Conservation (phyloP, 345 rosid species). For the Trapa bicornis region DNA sequence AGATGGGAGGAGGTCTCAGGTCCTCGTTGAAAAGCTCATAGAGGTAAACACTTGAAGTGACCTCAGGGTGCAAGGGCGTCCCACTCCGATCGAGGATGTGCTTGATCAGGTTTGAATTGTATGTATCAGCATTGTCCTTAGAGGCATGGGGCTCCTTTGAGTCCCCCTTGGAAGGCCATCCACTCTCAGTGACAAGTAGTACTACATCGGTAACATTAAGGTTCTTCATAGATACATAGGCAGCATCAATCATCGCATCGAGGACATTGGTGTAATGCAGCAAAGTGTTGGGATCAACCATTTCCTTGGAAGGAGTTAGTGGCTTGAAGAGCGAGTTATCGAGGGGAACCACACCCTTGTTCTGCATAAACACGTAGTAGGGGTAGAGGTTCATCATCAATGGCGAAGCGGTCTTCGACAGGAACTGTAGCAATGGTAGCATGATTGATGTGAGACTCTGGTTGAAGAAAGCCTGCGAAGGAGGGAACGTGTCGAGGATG, state of each 20-base stretch:
- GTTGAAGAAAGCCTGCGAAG: conserved; percentile 90
- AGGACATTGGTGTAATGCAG: conserved; percentile 87
- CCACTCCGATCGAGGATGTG: conserved; percentile 72
- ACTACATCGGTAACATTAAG: conserved; percentile 63
- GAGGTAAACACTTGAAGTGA: conserved; percentile 62
- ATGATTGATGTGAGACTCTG: conserved; percentile 64
- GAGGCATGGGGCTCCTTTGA: conserved; percentile 82
- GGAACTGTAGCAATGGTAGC: conserved; percentile 64
- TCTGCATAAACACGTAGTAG: conserved; percentile 89
- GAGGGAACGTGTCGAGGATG: conserved; percentile 73
- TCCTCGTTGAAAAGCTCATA: conserved; percentile 94
- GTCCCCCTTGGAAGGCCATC: conserved; percentile 90
- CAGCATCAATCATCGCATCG: conserved; percentile 94
- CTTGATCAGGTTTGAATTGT: conserved; percentile 82
- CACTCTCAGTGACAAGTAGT: conserved; percentile 74
- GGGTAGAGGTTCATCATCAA: conserved; percentile 97
- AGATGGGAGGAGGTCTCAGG: conserved; percentile 51
- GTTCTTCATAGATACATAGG: conserved; percentile 84
- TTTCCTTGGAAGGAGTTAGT: conserved; percentile 76
- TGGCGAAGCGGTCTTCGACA: conserved; percentile 70
- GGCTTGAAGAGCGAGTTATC: conserved; percentile 85
- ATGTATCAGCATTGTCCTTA: conserved; percentile 67
- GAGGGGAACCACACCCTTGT: conserved; percentile 89
- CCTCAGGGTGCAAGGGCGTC: conserved; percentile 79
- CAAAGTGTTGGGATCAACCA: conserved; percentile 96